These are phyloP conservation scores for Oropetium thomaeum DNA, from an alignment of 176 grass and related monocot species.

Conservation along the genomic window DNA sequence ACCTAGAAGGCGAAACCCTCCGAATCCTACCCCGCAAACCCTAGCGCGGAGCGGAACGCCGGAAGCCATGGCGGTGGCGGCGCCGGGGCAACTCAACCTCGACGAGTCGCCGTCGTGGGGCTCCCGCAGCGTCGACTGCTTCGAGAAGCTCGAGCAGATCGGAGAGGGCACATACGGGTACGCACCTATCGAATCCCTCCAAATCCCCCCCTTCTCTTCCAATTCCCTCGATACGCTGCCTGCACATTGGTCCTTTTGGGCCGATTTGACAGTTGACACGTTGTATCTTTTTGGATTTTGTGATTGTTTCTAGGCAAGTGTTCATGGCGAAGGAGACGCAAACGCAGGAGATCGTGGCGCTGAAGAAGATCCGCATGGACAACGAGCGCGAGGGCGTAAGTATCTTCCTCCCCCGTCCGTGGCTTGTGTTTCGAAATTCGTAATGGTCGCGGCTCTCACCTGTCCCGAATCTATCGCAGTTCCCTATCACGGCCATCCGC, in stretches of 20 bases:
- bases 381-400: conserved; percentile 75
- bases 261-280: background rate
- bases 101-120: conserved; percentile 62
- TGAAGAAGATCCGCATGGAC: conserved; percentile 96
- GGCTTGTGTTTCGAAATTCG: background rate
- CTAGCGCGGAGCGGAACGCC: background rate
- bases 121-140: conserved; percentile 38
- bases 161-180: conserved; percentile 36
- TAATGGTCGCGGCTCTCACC: background rate
- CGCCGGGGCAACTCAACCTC: conserved; percentile 63
- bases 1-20: background rate
- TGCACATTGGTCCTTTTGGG: background rate
- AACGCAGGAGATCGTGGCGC: conserved; percentile 78
- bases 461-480: conserved; percentile 37
- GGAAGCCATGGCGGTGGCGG: conserved; percentile 55
- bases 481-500: conserved; percentile 84
- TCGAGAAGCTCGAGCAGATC: conserved; percentile 30
- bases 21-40: conserved; percentile 26
- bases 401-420: background rate
- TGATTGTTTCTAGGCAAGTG: conserved; percentile 53
- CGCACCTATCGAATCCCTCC: background rate
- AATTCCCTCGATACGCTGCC: background rate
- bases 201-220: background rate
- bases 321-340: conserved; percentile 86
- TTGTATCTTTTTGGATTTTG: background rate